Conservation (phyloP, 2,329 filamentous ascomycete species). For the Cladosporium halotolerans region DNA sequence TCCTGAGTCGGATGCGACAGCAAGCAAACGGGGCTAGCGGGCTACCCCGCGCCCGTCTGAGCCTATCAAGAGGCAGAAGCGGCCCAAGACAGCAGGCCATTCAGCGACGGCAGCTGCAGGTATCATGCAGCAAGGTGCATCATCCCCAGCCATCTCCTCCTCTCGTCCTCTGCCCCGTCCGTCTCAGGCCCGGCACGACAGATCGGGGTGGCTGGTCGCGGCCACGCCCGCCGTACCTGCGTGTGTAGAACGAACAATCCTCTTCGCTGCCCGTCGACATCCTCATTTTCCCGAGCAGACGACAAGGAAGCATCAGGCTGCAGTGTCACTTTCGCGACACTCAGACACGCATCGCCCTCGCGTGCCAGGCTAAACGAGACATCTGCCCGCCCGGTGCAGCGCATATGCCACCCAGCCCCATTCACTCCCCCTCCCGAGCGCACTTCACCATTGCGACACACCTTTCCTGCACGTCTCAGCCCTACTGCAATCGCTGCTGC, state of each 20-base stretch:
- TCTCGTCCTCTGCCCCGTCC: background rate
- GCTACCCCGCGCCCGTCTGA: no score
- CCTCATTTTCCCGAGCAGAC: background rate
- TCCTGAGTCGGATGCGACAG: no score
- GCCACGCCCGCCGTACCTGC: constrained; percentile 3
- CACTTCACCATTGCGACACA: constrained; percentile 11
- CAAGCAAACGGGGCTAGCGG: no score
- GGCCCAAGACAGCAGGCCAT: no score
- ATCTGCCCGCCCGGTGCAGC: background rate
- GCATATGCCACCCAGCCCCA: constrained; percentile 1
- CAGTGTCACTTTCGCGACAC: constrained; percentile 18
- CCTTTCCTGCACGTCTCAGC: constrained; percentile 10
- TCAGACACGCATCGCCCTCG: constrained; percentile 9
- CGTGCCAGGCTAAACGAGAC: constrained; percentile 8
- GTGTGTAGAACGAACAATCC: background rate
- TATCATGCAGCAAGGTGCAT: no score
- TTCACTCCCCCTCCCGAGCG: background rate
- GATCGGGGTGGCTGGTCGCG: constrained; percentile 6
- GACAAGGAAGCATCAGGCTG: constrained; percentile 11
- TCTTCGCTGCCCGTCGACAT: background rate
- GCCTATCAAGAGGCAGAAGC: no score
- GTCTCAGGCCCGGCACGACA: background rate
- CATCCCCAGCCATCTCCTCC: background rate
- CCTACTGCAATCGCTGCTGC: constrained; percentile 10
- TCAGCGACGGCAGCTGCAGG: no score